A percentile compares a stretch with the other conserved stretches of the same genome.
These are phyloP conservation scores for Heritiera littoralis DNA, from an alignment of 345 rosid species.

Conservation along the genomic window DNA sequence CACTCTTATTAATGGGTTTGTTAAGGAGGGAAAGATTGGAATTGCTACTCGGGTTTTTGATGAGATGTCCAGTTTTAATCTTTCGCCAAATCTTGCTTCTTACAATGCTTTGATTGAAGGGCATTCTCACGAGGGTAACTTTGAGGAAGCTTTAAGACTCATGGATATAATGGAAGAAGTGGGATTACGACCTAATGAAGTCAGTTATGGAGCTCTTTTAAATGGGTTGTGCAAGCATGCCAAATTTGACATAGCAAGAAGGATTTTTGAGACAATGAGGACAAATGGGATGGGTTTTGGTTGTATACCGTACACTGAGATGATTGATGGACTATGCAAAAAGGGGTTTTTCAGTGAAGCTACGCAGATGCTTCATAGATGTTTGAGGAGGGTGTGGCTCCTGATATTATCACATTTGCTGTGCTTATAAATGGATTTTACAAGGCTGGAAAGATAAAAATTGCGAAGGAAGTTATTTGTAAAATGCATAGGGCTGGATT, in stretches of 20 bases:
- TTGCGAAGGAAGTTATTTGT: constrained; percentile 62
- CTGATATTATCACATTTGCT: constrained; percentile 78
- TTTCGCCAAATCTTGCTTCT: constrained; percentile 59
- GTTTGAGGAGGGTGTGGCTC: constrained; percentile 57
- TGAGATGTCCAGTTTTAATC: constrained; percentile 63
- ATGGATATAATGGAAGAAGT: constrained; percentile 56
- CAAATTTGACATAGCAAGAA: constrained; percentile 58
- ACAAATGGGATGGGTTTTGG: constrained; percentile 50
- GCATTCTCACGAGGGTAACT: constrained; percentile 48
- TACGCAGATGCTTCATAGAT: constrained; percentile 51
- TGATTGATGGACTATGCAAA: constrained; percentile 79
- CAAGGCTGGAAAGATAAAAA: constrained; percentile 45
- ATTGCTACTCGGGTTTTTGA: constrained; percentile 58
- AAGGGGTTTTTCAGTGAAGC: constrained; percentile 62
- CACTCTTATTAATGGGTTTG: constrained; percentile 71
- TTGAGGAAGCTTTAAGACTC: constrained; percentile 62
- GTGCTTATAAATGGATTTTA: constrained; percentile 77
- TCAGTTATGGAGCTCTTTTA: constrained; percentile 67
- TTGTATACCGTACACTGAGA: constrained; percentile 59
- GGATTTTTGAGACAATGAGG: constrained; percentile 67
- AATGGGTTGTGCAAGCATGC: constrained; percentile 69
- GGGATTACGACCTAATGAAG: constrained; percentile 59
- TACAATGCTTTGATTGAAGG: constrained; percentile 76
- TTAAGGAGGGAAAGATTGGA: constrained; percentile 64
- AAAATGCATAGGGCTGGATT: constrained; percentile 66